A percentile compares a stretch with the other conserved stretches of the same genome.
phyloP scores from a whole-genome alignment of 2,329 filamentous ascomycete genomes.

The Fusarium fujikuroi region DNA sequence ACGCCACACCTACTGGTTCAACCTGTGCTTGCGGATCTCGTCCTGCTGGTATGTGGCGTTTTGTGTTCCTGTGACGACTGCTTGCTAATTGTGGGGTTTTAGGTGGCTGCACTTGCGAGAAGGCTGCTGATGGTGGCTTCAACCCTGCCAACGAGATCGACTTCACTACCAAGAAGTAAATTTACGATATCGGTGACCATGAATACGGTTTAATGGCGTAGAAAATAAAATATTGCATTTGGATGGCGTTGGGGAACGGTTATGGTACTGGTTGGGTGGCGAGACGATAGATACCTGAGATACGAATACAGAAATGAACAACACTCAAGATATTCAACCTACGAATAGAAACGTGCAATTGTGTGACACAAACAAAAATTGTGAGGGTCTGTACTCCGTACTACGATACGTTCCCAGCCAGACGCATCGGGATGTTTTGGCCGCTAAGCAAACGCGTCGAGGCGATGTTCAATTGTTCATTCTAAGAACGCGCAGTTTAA shows the following conservation, averaged over 20 bases:
- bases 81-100: constrained; percentile 14
- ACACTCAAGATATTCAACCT: background rate
- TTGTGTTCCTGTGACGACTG: background rate
- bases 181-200: background rate
- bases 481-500: background rate
- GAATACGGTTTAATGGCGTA: background rate
- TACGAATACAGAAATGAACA: constrained; percentile 8
- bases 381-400: background rate
- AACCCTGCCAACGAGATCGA: constrained; percentile 80
- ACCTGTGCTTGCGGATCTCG: constrained; percentile 83
- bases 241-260: constrained; percentile 35
- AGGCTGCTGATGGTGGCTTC: constrained; percentile 69
- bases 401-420: background rate
- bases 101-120: constrained; percentile 87
- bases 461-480: background rate
- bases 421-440: background rate
- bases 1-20: constrained; percentile 66
- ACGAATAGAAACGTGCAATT: background rate
- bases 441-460: background rate
- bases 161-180: constrained; percentile 74
- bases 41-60: constrained; percentile 66
- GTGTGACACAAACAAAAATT: background rate
- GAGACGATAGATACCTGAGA: constrained; percentile 24
- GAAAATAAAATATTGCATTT: constrained; percentile 14
- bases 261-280: constrained; percentile 13